Base-by-base conservation (phyloP, 805 yeast species). In the Pichia cephalocereana region DNA sequence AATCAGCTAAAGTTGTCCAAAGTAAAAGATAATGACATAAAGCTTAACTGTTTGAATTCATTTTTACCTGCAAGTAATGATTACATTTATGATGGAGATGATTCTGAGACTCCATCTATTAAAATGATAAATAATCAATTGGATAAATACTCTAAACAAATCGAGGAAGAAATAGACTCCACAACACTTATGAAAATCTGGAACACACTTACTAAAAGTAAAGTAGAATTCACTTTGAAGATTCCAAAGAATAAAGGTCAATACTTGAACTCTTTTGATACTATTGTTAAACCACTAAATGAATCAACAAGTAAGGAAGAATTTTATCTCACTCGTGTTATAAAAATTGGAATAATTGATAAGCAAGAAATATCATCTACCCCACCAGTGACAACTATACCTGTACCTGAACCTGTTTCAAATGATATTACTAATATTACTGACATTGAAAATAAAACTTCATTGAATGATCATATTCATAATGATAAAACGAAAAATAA, bases 301-400 rank as follows among this genome's bases (percentile, higher is more conserved):
- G 48, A 46, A 4, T 46, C 43, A 1, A 32, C 42, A 15, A 58
- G 55, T 15, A 56, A 54, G 5, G 63, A 65, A 32, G 63, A 65
- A 32, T 58, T 44, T 45, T 51, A 54, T 37, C 49, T 65, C 12
- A 56, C 70, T 1, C 61, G 75, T 45, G 67, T 73, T 8, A 54
- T 69, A 40, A 72, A 71, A 46, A 61, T 68, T 41, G 73, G 74
- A 3, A 65, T 69, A 52, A 41, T 74, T 6, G 64, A 64, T 40
- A 60, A 64, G 40, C 71, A 74, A 49, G 79, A 74, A 52, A 54
- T 55, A 31, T 45, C 60, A 23, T 49, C 63, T 3, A 58, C 54
- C 37, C 44, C 54, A 38, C 26, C 19, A 1, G 9, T 30, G 1
- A 17, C 39, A 3, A 2, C 19, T 6, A 19, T 41, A 1, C 47